A percentile compares a stretch with the other conserved stretches of the same genome.
Evolutionary conservation across 1,284 basidiomycete genomes (phyloP).

Genomic region (Mycena citricolor): DNA sequence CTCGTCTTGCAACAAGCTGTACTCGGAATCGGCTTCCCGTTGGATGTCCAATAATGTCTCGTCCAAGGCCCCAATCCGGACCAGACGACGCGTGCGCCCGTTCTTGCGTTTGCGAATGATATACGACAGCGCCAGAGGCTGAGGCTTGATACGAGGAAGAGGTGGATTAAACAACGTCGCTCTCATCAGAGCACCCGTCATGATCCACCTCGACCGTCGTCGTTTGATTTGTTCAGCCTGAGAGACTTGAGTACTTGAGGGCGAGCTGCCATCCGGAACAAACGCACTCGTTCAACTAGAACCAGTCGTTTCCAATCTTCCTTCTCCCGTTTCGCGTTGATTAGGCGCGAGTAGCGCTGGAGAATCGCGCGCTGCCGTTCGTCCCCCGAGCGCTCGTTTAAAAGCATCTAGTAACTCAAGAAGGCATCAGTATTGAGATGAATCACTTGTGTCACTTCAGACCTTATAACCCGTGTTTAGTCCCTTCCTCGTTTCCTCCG

Average conservation of each 20-base stretch:
- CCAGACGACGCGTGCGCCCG: slow-evolving; percentile 48
- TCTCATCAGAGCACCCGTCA: slow-evolving; percentile 68
- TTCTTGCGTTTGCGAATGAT: slow-evolving; percentile 66
- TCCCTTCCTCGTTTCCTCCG: slow-evolving; percentile 41
- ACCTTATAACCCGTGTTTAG: slow-evolving; percentile 58
- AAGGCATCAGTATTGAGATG: slow-evolving; percentile 1
- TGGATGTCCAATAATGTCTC: slow-evolving; percentile 46
- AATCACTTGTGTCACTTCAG: slow-evolving; percentile 19
- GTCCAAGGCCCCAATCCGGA: slow-evolving; percentile 30
- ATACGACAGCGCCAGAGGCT: slow-evolving; percentile 64
- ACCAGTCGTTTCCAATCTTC: slow-evolving; percentile 46
- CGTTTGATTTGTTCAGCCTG: slow-evolving; percentile 55
- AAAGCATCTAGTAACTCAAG: slow-evolving; percentile 65
- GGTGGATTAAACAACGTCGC: slow-evolving; percentile 63
- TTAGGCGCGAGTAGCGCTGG: slow-evolving; percentile 53
- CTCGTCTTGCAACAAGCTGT: slow-evolving; percentile 32
- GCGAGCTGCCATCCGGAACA: neutral
- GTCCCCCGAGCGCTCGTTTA: slow-evolving; percentile 52
- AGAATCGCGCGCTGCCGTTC: slow-evolving; percentile 44
- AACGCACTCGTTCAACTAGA: slow-evolving; percentile 51
- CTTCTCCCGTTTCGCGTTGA: slow-evolving; percentile 51
- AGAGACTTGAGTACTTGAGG: neutral
- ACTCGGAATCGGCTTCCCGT: slow-evolving; percentile 59
- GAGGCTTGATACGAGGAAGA: slow-evolving; percentile 75
- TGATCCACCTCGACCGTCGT: slow-evolving; percentile 54